Base-by-base conservation (phyloP, 139 green algal genomes). In the Picochlorum costavermella region DNA sequence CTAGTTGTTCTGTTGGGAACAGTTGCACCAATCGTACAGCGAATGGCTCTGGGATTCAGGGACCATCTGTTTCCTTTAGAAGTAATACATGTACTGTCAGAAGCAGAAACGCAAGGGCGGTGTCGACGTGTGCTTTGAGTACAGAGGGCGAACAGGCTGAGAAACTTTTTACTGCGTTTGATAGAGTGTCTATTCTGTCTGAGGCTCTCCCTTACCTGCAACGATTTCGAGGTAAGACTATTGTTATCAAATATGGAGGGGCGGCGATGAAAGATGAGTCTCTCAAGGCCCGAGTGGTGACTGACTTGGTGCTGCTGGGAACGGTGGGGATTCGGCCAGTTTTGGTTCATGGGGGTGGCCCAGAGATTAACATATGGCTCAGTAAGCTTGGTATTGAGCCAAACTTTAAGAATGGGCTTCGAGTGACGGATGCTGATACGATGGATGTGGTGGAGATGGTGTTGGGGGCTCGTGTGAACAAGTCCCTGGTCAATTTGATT, bases 361-460 rank as follows among this genome's bases (percentile, higher is more conserved):
- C 93, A 8, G 94, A 98, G 72, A 99, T 99, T 82, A 99, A 99
- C 84, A 79, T 53, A 23, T 99, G 94, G 94, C 83, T 99, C 25
- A 77, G 76, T 14, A 95, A 95, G 74, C 75, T 99, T 12, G 88
- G 90, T 60, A 97, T 98, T 53, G 81, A 96, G 75, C 68, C 92
- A 2, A 74, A 92, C 45, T 99, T 99, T 76, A 90, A 95, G 61
- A 95, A 97, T 64, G 94, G 94, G 0, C 84, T 99, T 61, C 84
- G 94, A 3, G 92, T 99, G 2, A 99, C 94, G 14, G 94, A 98
- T 63, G 90, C 80, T 5, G 69, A 81, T 31, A 99, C 94, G 5
- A 99, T 99, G 94, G 94, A 99, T 55, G 85, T 98, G 26, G 92
- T 97, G 53, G 92, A 98, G 79, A 97, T 98, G 93, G 92, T 98